Evolutionary conservation across 2,329 filamentous ascomycete species (phyloP).

Genomic region (Byssoonygena ceratinophila): DNA sequence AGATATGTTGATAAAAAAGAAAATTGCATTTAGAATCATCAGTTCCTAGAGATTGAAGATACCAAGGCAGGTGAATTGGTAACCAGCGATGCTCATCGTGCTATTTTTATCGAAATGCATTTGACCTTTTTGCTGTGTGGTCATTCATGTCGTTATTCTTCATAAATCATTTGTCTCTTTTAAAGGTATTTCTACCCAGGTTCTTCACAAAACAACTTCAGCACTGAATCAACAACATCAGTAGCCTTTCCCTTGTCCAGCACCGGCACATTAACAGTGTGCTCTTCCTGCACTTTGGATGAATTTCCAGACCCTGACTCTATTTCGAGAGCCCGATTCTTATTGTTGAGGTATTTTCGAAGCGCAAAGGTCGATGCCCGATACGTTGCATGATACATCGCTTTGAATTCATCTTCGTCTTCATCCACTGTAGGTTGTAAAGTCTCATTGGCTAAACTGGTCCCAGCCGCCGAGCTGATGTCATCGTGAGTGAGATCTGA

Average conservation of each 20-base stretch:
- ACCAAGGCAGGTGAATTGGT: too few relatives aligned
- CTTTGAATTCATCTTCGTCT: constrained; percentile 34
- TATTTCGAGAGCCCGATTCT: not conserved
- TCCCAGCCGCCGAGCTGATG: not conserved
- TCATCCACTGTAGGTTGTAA: constrained; percentile 17
- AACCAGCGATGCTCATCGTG: too few relatives aligned
- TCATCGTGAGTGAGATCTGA: not conserved
- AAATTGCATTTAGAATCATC: too few relatives aligned
- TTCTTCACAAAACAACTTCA: constrained; percentile 35
- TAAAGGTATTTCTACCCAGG: not conserved
- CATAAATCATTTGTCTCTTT: not conserved
- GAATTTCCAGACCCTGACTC: not conserved
- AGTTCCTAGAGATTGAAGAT: too few relatives aligned
- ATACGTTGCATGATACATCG: constrained; percentile 38
- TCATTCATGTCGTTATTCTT: not conserved
- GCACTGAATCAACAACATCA: constrained; percentile 33
- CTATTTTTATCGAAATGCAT: too few relatives aligned
- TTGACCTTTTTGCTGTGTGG: too few relatives aligned
- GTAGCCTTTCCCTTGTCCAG: constrained; percentile 33
- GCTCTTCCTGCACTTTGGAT: constrained; percentile 3
- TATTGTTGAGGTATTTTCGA: constrained; percentile 30
- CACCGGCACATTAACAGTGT: constrained; percentile 19
- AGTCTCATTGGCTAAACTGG: not conserved
- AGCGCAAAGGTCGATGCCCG: constrained; percentile 35
- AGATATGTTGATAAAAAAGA: too few relatives aligned